Conservation (phyloP, 805 yeast species). For the Pichia scutulata region DNA sequence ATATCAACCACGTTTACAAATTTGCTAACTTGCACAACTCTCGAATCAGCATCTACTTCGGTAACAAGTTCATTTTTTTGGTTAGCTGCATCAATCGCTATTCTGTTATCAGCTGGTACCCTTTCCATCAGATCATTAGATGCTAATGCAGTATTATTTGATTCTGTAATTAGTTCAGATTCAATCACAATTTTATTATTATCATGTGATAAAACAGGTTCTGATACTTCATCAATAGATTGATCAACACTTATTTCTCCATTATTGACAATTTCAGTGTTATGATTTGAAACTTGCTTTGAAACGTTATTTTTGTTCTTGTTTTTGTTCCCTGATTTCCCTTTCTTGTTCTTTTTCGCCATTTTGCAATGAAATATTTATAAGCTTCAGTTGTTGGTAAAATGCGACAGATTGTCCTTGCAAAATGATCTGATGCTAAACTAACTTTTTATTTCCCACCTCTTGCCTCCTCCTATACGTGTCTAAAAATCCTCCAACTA, state of each 20-base stretch:
- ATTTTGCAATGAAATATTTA: neutral
- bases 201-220: neutral
- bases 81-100: neutral
- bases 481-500: neutral
- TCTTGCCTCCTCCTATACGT: neutral
- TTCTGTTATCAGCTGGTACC: neutral
- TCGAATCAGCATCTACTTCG: neutral
- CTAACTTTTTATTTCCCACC: neutral
- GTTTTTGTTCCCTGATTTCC: neutral
- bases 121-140: neutral
- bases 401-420: neutral
- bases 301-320: neutral
- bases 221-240: neutral
- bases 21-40: neutral
- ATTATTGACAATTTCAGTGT: neutral
- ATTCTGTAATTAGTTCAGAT: neutral
- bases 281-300: neutral
- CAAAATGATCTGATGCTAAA: neutral
- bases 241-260: neutral
- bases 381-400: neutral
- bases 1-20: neutral
- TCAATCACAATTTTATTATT: neutral
- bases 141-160: neutral
- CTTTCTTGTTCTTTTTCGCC: neutral
- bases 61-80: neutral